phyloP scores from a whole-genome alignment of 805 yeast genomes.

The Wickerhamomyces tratensis region DNA sequence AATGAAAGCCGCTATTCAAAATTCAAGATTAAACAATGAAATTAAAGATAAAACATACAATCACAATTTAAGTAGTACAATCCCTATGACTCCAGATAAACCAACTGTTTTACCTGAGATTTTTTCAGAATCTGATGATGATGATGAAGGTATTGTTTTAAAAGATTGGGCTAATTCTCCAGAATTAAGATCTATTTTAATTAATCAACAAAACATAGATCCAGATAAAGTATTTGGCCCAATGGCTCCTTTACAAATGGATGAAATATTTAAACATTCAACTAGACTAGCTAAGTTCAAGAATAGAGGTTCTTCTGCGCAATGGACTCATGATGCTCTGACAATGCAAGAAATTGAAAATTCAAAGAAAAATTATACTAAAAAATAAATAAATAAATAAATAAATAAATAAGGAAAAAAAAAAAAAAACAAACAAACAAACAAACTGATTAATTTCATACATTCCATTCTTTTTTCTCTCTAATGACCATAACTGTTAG shows the following conservation, averaged over 20 bases:
- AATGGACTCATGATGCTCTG: conserved; percentile 38
- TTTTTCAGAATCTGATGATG: conserved; percentile 44
- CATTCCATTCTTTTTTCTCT: too few relatives aligned
- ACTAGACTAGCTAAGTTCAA: conserved; percentile 36
- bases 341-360: conserved; percentile 35
- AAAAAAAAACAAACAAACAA: too few relatives aligned
- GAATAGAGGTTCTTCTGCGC: conserved; percentile 39
- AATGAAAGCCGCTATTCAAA: conserved; percentile 25
- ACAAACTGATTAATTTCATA: too few relatives aligned
- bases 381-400: too few relatives aligned
- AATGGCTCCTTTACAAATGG: conserved; percentile 57
- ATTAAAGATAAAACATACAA: conserved; percentile 3
- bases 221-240: conserved; percentile 70
- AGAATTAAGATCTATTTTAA: conserved; percentile 34
- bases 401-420: too few relatives aligned
- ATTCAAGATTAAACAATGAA: conserved; percentile 18
- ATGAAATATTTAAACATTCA: conserved; percentile 51
- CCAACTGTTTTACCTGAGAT: conserved; percentile 32
- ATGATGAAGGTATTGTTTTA: conserved; percentile 35
- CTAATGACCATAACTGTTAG: too few relatives aligned
- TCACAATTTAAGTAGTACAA: background rate
- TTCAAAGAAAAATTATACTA: conserved; percentile 26
- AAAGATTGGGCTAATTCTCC: conserved; percentile 60
- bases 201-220: conserved; percentile 42
- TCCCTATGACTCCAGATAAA: conserved; percentile 12